These are phyloP conservation scores for Phytophthora megakarya DNA, from an alignment of 352 stramenopile species.

Conservation along the genomic window DNA sequence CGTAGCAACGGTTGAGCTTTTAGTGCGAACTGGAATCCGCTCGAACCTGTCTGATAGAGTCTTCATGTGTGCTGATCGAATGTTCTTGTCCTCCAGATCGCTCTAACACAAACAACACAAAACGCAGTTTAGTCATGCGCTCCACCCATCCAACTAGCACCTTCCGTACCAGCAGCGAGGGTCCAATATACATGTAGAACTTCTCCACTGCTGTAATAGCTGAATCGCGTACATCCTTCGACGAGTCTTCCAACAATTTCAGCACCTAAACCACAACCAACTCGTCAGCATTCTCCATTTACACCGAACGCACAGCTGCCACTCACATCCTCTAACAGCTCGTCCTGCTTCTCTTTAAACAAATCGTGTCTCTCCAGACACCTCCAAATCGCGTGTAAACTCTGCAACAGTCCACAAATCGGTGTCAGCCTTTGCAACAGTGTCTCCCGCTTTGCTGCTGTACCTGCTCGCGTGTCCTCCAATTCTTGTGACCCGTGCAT, in stretches of 20 bases:
- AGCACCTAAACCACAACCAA: slow-evolving; percentile 47
- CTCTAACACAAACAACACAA: slow-evolving; percentile 36
- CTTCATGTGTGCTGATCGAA: slow-evolving; percentile 79
- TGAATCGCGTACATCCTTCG: slow-evolving; percentile 84
- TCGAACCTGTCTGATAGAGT: slow-evolving; percentile 67
- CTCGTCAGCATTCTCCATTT: background rate
- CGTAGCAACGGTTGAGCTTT: background rate
- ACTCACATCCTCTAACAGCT: slow-evolving; percentile 64
- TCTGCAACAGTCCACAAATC: slow-evolving; percentile 34
- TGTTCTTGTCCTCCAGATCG: slow-evolving; percentile 75
- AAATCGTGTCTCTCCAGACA: slow-evolving; percentile 59
- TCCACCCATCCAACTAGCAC: background rate
- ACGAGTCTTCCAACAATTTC: slow-evolving; percentile 75
- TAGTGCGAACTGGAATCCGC: slow-evolving; percentile 13
- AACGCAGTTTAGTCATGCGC: slow-evolving; percentile 5
- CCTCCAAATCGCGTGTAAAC: slow-evolving; percentile 66
- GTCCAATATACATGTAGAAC: slow-evolving; percentile 72
- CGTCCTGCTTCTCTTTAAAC: slow-evolving; percentile 55
- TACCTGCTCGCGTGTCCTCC: slow-evolving; percentile 82
- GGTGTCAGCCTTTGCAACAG: slow-evolving; percentile 4
- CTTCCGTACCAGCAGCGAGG: slow-evolving; percentile 64
- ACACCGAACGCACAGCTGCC: background rate
- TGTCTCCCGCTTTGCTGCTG: background rate
- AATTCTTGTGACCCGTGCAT: slow-evolving; percentile 77
- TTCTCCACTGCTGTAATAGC: slow-evolving; percentile 70